These are phyloP conservation scores for Juncus inflexus DNA, from an alignment of 176 grass and related monocot species.

Conservation along the genomic window DNA sequence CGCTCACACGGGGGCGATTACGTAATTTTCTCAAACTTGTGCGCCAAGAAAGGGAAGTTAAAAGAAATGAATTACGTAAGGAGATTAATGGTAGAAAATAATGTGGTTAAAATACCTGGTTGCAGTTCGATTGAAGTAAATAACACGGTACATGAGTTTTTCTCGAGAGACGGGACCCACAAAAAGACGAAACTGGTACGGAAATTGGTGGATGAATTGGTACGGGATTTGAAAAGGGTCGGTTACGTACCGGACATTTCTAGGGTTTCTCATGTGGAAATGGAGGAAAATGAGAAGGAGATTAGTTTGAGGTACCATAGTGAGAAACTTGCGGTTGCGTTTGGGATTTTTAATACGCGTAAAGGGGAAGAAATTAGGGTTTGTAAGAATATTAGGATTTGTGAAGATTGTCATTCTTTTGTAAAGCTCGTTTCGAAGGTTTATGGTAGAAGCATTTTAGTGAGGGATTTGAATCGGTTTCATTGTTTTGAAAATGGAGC, in stretches of 20 bases:
- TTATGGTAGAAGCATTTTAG: conserved; percentile 46
- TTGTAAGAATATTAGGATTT: conserved; percentile 69
- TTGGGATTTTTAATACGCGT: conserved; percentile 50
- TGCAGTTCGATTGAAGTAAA: conserved; percentile 73
- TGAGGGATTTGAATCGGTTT: conserved; percentile 65
- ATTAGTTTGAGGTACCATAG: conserved; percentile 37
- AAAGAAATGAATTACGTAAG: conserved; percentile 30
- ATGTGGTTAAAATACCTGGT: conserved; percentile 39
- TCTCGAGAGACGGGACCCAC: conserved; percentile 64
- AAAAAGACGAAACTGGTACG: conserved; percentile 42
- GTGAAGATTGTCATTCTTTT: conserved; percentile 69
- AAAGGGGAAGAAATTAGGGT: conserved; percentile 42
- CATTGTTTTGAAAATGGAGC: conserved; percentile 55
- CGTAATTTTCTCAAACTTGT: conserved; percentile 64
- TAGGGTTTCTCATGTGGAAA: conserved; percentile 35
- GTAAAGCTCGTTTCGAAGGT: conserved; percentile 47
- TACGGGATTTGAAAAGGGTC: conserved; percentile 64
- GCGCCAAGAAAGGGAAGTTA: conserved; percentile 38
- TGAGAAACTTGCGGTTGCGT: conserved; percentile 89
- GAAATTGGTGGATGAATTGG: conserved; percentile 77
- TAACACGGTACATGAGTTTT: conserved; percentile 56
- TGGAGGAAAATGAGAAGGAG: conserved; percentile 57
- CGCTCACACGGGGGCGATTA: conserved; percentile 51
- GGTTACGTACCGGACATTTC: conserved; percentile 58
- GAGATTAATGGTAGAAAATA: conserved; percentile 37